phyloP scores from a whole-genome alignment of 352 stramenopile species.

The Phytophthora fragariaefolia region DNA sequence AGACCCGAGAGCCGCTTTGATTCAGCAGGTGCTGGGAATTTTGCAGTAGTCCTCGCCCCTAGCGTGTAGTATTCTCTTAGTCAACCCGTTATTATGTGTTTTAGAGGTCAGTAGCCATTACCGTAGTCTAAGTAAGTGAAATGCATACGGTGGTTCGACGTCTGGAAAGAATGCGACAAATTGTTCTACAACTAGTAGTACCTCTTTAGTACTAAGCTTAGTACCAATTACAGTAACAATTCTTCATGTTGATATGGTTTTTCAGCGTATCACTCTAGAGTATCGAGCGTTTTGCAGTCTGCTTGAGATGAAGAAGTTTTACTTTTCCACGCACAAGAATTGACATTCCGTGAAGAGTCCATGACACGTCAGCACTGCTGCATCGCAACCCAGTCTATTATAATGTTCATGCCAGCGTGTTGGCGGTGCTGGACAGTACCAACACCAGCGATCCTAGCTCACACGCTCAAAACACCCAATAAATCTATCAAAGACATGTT shows the following conservation, averaged over 20 bases:
- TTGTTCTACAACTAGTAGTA: too few species aligned
- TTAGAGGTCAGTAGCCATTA: background rate
- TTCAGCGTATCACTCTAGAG: background rate
- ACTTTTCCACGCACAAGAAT: background rate
- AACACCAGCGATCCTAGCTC: too few species aligned
- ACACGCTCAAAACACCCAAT: too few species aligned
- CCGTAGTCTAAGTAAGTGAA: constrained; percentile 16
- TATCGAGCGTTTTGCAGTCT: background rate
- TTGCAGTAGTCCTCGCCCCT: too few species aligned
- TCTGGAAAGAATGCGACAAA: too few species aligned
- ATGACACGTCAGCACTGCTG: constrained; percentile 5
- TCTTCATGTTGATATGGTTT: background rate
- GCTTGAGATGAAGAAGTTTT: background rate
- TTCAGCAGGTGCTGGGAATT: too few species aligned
- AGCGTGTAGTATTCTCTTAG: background rate
- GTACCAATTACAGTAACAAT: constrained; percentile 17
- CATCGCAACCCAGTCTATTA: constrained; percentile 6
- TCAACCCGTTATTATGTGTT: background rate
- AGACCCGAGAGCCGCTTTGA: background rate
- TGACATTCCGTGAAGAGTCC: constrained; percentile 20
- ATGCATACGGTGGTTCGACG: constrained; percentile 17
- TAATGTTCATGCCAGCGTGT: too few species aligned
- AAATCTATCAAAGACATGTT: too few species aligned
- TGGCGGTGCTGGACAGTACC: too few species aligned
- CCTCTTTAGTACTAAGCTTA: too few species aligned